Evolutionary conservation across 1,284 basidiomycete species (phyloP), one percentile per base, ranked within the genome.

Genomic region (Uromyces viciae-fabae): DNA sequence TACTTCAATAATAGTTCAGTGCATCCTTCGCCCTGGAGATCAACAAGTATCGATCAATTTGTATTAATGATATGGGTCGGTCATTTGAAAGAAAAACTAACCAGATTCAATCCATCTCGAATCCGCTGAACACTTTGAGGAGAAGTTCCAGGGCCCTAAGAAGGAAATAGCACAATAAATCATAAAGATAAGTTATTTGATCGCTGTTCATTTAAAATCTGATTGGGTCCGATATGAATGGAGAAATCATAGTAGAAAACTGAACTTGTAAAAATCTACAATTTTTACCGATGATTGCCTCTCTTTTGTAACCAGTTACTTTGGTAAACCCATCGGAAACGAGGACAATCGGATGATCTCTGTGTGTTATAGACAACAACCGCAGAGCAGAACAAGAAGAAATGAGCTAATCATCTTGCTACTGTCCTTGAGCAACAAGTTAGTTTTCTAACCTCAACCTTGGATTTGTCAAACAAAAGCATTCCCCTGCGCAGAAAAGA

Each of bases 301-400:
- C 28, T 3, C 64, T 56, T 0, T 80, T 69, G 79, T 85, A 85
- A 0, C 84, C 85, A 11, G 85, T 85, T 3, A 85, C 49, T 2
- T 58, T 31, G 2, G 81, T 69, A 77, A 85, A 85, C 0, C 84
- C 83, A 1, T 82, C 73, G 60, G 81, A 82, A n/a, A 83, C 82
- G 49, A 84, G 82, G 3, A 84, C 83, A 75, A 85, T 85, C 0
- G 85, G 84, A 75, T 85, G 82, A 60, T 85, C 85, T n/a, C 58
- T 68, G 38, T 81, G 71, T n/a, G 80, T 60, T 22, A 60, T 52
- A 68, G n/a, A 77, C 36, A 72, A 15, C 43, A 25, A 60, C 14
- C 43, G 38, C 33, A 66, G 62, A 66, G 2, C 25, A 66, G 14
- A 22, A 75, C 19, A 60, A 19, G 31, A 58, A 74, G 0, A 25